Percentiles rank a stretch among this genome's conserved stretches.
Conservation (phyloP, 768 basidiomycete genomes). For the Clitopilus passeckerianus region DNA sequence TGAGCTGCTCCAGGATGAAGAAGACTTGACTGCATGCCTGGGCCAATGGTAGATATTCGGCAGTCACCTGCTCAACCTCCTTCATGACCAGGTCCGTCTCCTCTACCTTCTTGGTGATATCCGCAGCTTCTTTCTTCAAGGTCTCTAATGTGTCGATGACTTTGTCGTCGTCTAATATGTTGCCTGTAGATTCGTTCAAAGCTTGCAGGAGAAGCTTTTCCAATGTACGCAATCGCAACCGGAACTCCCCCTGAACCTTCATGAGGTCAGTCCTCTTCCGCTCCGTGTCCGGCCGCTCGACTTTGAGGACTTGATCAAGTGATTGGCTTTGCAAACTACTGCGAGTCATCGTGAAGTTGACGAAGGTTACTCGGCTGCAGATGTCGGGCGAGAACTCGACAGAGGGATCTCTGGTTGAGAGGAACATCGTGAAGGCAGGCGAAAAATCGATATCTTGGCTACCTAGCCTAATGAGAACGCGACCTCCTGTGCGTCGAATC, state of each 20-base stretch:
- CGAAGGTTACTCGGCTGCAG: slow-evolving; percentile 93
- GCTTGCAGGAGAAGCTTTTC: slow-evolving; percentile 93
- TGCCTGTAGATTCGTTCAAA: slow-evolving; percentile 93
- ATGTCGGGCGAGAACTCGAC: slow-evolving; percentile 98
- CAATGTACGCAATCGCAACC: slow-evolving; percentile 83
- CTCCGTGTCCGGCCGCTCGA: slow-evolving; percentile 95
- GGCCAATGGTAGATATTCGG: slow-evolving; percentile 90
- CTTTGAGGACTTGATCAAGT: slow-evolving; percentile 93
- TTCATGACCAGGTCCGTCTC: slow-evolving; percentile 95
- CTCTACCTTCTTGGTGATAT: slow-evolving; percentile 92
- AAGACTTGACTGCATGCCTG: slow-evolving; percentile 95
- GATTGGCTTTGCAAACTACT: slow-evolving; percentile 99
- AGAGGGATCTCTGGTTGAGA: slow-evolving; percentile 94
- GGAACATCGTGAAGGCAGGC: slow-evolving; percentile 99
- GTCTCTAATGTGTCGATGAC: slow-evolving; percentile 96
- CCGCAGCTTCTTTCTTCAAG: slow-evolving; percentile 92
- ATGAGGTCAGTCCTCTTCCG: slow-evolving; percentile 93
- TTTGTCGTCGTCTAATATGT: slow-evolving; percentile 98
- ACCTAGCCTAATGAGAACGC: slow-evolving; percentile 93
- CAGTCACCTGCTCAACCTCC: slow-evolving; percentile 94
- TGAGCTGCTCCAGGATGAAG: slow-evolving; percentile 94
- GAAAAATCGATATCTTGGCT: slow-evolving; percentile 99
- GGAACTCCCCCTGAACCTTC: slow-evolving; percentile 98
- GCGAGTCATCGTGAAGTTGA: slow-evolving; percentile 98
- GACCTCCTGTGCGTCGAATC: slow-evolving; percentile 92